A percentile compares a stretch with the other conserved stretches of the same genome.
These are phyloP conservation scores for Epichloe uncinata DNA, from an alignment of 2,329 filamentous ascomycete species.

Conservation along the genomic window DNA sequence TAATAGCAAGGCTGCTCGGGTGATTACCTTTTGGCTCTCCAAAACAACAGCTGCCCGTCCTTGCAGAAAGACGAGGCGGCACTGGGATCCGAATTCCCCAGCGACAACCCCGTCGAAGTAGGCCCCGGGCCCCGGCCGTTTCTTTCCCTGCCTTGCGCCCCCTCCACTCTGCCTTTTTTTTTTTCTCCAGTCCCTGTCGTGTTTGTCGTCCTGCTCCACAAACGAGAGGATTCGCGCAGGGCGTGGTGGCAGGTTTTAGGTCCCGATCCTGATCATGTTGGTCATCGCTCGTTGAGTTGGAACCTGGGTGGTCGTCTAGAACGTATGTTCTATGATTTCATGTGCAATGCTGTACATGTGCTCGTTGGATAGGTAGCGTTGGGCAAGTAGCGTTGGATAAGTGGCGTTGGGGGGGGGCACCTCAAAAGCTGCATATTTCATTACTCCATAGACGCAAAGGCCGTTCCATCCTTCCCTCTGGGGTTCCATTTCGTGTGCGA, in stretches of 20 bases:
- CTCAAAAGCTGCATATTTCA: neutral
- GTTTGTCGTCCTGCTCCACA: neutral
- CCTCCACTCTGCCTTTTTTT: neutral
- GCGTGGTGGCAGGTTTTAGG: neutral
- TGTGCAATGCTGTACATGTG: neutral
- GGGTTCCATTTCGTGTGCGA: neutral
- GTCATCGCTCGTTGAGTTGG: neutral
- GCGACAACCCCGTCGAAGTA: neutral
- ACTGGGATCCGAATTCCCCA: neutral
- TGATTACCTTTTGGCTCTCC: neutral
- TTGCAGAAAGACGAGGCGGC: neutral
- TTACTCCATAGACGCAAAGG: neutral
- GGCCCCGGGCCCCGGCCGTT: slow-evolving; percentile 2
- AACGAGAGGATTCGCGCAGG: neutral
- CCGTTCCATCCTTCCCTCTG: slow-evolving; percentile 1
- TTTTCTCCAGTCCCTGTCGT: neutral
- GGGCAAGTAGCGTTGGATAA: too few relatives aligned
- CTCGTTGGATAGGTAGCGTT: too few relatives aligned
- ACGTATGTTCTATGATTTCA: neutral
- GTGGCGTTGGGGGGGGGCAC: neutral
- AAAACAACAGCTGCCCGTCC: neutral
- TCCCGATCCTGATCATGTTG: too few relatives aligned
- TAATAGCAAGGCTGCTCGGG: neutral
- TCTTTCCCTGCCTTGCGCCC: neutral
- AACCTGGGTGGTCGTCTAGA: neutral